Base-by-base conservation (phyloP, 352 stramenopile species). In the Phytophthora europaea region DNA sequence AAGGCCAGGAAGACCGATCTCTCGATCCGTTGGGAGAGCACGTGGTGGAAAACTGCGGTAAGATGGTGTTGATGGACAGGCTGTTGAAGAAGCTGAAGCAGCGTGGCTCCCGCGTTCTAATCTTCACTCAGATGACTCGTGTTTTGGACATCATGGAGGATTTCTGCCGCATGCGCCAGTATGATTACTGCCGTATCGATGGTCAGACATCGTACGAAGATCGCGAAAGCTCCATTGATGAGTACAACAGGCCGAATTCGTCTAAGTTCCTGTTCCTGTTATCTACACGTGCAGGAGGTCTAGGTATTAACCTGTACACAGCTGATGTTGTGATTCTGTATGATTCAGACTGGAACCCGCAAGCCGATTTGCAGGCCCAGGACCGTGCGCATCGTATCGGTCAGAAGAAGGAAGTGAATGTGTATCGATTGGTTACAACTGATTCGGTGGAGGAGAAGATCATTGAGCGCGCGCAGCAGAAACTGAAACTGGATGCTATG, bases 361-460 rank as follows among this genome's bases (percentile, higher is more conserved):
- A 99, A 82, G 95, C 96, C 2, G 98, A 99, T 84, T 67, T 99
- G 38, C 95, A 99, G 76, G 90, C 90, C 1, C 89, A 96, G 89
- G 98, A 99, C 81, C 89, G 98, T 60, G 98, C 98, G 6, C 98
- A 99, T 90, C 92, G 98, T 53, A 99, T 99, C 65, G 98, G 98
- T 10, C 98, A 99, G 76, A 99, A 97, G 70, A 99, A 99, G 80
- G 96, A 95, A 50, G 98, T 99, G 20, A 98, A 97, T 60, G 94
- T 99, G 48, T 98, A 98, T 45, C 90, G 96, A 18, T 81, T 99
- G 33, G 90, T 99, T 22, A 99, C 98, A 38, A 85, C 98, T 15
- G 96, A 98, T 61, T 98, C 98, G 0, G 97, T 99, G 0, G 98
- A 99, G 83, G 98, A 99, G 72, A 99, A 99, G 72, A 99, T 99